These are phyloP conservation scores for Lindgomyces ingoldianus DNA, from an alignment of 495 filamentous ascomycete species.

Conservation along the genomic window DNA sequence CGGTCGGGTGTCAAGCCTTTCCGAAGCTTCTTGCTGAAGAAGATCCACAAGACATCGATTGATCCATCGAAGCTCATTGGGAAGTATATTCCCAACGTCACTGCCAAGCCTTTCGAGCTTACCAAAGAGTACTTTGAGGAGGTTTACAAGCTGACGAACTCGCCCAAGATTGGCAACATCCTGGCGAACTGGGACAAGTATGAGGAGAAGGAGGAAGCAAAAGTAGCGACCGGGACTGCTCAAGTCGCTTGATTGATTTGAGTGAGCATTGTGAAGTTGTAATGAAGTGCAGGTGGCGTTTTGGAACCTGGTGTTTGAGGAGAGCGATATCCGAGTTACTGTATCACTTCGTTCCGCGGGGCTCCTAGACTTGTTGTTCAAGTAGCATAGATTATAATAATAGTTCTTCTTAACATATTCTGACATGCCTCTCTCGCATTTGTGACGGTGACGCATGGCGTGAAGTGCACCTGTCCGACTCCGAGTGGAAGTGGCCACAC, in stretches of 20 bases:
- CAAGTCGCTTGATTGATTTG: slow-evolving; percentile 14
- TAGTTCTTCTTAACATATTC: too few species aligned
- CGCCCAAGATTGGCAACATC: slow-evolving; percentile 85
- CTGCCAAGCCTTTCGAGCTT: slow-evolving; percentile 89
- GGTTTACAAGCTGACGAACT: slow-evolving; percentile 90
- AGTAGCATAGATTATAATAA: not conserved
- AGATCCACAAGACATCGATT: slow-evolving; percentile 98
- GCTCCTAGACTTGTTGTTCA: not conserved
- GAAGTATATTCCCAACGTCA: slow-evolving; percentile 99
- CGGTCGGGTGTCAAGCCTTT: slow-evolving; percentile 98
- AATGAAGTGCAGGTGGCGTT: slow-evolving; percentile 12
- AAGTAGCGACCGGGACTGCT: slow-evolving; percentile 14
- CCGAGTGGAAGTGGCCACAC: too few species aligned
- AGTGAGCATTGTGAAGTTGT: slow-evolving; percentile 11
- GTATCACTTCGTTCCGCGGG: too few species aligned
- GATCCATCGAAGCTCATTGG: slow-evolving; percentile 94
- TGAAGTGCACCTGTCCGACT: too few species aligned
- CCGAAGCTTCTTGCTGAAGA: slow-evolving; percentile 95
- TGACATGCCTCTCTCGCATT: too few species aligned
- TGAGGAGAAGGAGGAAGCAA: slow-evolving; percentile 51
- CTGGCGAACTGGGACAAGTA: slow-evolving; percentile 81
- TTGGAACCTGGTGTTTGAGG: not conserved
- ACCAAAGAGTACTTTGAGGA: slow-evolving; percentile 99
- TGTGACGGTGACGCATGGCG: too few species aligned
- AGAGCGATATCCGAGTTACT: not conserved